Evolutionary conservation across 2,329 filamentous ascomycete species (phyloP), one percentile per base, ranked within the genome.

Genomic region (Fusarium verticillioides): DNA sequence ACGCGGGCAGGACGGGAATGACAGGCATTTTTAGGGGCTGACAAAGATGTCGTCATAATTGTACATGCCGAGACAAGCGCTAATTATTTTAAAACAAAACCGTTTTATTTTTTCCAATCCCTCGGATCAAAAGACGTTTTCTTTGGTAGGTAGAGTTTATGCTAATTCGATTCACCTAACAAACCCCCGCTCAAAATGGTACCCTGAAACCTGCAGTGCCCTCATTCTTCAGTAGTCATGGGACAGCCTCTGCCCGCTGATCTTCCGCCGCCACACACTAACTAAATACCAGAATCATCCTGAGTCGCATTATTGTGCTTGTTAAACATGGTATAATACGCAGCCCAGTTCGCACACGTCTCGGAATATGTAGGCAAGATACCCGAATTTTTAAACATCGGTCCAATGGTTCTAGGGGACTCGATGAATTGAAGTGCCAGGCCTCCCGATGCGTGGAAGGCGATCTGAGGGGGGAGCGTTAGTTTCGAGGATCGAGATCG

Each of bases 301-400:
- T 69, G 66, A 12, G 52, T 63, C 13, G 66, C 63, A 12, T 59
- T 54, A 16, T 67, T 49, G 37, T 62, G 61, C 58, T 61, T 69
- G 34, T 69, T 69, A 19, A 66, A 69, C 43, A 69, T 60, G 21
- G 66, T 66, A 26, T 69, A 66, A 44, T 69, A 69, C 11, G 62
- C 66, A 7, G 56, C 66, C 66, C 62, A 69, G 16, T 69, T 69
- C 9, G 56, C 43, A 16, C 66, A 69, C 3, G 42, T 60, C 13
- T 69, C 66, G 4, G 57, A 53, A 9, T 61, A 66, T 2, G 65
- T 43, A 9, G 59, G 37, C 1, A 61, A 5, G 8, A 61, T 57
- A 1, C 49, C 59, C 13, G 59, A 61, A 1, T 61, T 61, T 21
- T 57, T 56, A 21, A 61, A 43, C 12, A 32, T 32, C 4, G 59